phyloP scores from a whole-genome alignment of 2,329 filamentous ascomycete genomes.

The Ophiocordyceps camponoti-leonardi region DNA sequence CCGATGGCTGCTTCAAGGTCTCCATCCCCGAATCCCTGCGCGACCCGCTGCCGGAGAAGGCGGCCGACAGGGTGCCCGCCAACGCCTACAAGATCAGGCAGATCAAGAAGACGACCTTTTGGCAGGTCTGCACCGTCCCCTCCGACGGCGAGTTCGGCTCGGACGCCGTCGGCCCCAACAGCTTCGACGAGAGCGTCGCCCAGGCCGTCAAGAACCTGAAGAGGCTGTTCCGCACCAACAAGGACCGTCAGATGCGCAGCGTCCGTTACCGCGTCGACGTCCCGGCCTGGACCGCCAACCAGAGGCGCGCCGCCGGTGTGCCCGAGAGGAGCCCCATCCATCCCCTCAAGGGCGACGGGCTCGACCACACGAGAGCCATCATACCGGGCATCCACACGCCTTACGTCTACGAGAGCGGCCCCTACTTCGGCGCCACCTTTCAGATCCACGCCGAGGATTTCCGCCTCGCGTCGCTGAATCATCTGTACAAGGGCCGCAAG shows the following conservation, averaged over 20 bases:
- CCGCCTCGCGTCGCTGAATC: conserved; percentile 19
- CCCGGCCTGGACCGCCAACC: conserved; percentile 18
- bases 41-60: conserved; percentile 15
- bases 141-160: conserved; percentile 16
- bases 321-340: conserved; percentile 19
- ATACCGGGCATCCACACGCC: conserved; percentile 22
- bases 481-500: conserved; percentile 21
- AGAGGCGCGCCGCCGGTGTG: conserved; percentile 17
- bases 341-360: conserved; percentile 17
- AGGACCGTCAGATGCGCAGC: conserved; percentile 17
- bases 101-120: conserved; percentile 17
- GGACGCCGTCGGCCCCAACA: conserved; percentile 7
- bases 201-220: conserved; percentile 15
- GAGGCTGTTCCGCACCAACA: conserved; percentile 17
- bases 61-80: conserved; percentile 11
- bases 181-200: conserved; percentile 8
- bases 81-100: conserved; percentile 19
- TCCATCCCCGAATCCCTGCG: conserved; percentile 14
- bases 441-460: conserved; percentile 24
- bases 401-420: conserved; percentile 21
- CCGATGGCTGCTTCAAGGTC: conserved; percentile 21
- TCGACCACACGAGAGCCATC: conserved; percentile 18
- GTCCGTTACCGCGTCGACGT: conserved; percentile 21
- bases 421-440: conserved; percentile 20
- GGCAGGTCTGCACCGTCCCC: conserved; percentile 17